These are phyloP conservation scores for Westerdykella sp. DNA, from an alignment of 2,329 filamentous ascomycete genomes.

Conservation along the genomic window DNA sequence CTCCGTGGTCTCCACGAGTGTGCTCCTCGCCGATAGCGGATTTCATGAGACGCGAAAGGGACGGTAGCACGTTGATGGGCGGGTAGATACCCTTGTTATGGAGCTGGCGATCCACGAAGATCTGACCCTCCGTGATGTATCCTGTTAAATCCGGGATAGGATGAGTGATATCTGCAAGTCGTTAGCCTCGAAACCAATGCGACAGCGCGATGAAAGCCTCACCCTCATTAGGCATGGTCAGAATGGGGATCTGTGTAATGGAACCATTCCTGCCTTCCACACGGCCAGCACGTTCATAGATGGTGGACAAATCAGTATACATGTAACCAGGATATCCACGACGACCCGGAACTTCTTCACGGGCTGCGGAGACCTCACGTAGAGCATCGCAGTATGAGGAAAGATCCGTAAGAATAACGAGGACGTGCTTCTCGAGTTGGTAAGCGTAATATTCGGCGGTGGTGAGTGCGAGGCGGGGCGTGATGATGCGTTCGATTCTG, in stretches of 20 bases:
- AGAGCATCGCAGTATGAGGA: slow-evolving; percentile 98
- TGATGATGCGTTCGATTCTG: slow-evolving; percentile 99
- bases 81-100: slow-evolving; percentile 98
- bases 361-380: slow-evolving; percentile 93
- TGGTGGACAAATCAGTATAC: slow-evolving; percentile 99
- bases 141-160: slow-evolving; percentile 98
- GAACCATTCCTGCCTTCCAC: slow-evolving; percentile 95
- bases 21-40: slow-evolving; percentile 97
- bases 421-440: slow-evolving; percentile 98
- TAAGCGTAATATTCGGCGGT: slow-evolving; percentile 99
- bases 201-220: slow-evolving; percentile 12
- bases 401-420: slow-evolving; percentile 97
- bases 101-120: slow-evolving; percentile 90
- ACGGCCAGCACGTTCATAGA: slow-evolving; percentile 98
- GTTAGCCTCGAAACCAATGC: slow-evolving; percentile 9
- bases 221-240: slow-evolving; percentile 99
- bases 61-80: slow-evolving; percentile 96
- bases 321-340: slow-evolving; percentile 99
- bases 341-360: slow-evolving; percentile 98
- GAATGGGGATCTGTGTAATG: slow-evolving; percentile 96
- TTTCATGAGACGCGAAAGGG: slow-evolving; percentile 98
- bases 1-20: slow-evolving; percentile 93
- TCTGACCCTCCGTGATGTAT: slow-evolving; percentile 98
- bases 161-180: slow-evolving; percentile 77
- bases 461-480: slow-evolving; percentile 92